Conservation (phyloP, 257 asterid genomes). For the Solanum verrucosum region DNA sequence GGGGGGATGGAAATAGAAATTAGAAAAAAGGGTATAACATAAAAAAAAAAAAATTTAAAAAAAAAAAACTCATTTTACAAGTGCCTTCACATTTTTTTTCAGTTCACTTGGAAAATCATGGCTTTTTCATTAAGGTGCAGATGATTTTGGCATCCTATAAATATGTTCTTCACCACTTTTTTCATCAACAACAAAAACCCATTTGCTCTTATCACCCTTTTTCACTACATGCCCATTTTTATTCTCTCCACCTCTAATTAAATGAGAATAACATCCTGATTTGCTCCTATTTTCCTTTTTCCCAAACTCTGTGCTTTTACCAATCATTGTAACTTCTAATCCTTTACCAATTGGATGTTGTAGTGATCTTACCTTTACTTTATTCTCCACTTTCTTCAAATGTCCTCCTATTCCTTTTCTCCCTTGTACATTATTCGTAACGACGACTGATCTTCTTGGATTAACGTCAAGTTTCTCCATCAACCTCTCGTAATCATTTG, state of each 20-base stretch:
- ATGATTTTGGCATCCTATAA: slow-evolving; percentile 35
- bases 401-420: slow-evolving; percentile 36
- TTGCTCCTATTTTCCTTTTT: slow-evolving; percentile 14
- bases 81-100: background rate
- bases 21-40: background rate
- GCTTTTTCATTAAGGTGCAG: background rate
- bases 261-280: slow-evolving; percentile 22
- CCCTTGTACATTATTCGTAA: slow-evolving; percentile 47
- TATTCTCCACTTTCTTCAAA: slow-evolving; percentile 34
- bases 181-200: slow-evolving; percentile 50
- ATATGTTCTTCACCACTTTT: slow-evolving; percentile 66
- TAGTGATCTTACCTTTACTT: slow-evolving; percentile 37
- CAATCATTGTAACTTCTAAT: slow-evolving; percentile 51
- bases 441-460: slow-evolving; percentile 45
- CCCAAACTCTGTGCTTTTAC: slow-evolving; percentile 23
- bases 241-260: slow-evolving; percentile 21
- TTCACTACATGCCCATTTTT: slow-evolving; percentile 8
- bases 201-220: slow-evolving; percentile 36
- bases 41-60: background rate
- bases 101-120: background rate
- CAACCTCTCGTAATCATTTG: slow-evolving; percentile 21
- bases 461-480: slow-evolving; percentile 38
- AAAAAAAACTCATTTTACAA: background rate
- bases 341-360: slow-evolving; percentile 54
- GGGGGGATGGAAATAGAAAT: background rate